Base-by-base conservation (phyloP, 768 basidiomycete species). In the Leccinum uliginosum region DNA sequence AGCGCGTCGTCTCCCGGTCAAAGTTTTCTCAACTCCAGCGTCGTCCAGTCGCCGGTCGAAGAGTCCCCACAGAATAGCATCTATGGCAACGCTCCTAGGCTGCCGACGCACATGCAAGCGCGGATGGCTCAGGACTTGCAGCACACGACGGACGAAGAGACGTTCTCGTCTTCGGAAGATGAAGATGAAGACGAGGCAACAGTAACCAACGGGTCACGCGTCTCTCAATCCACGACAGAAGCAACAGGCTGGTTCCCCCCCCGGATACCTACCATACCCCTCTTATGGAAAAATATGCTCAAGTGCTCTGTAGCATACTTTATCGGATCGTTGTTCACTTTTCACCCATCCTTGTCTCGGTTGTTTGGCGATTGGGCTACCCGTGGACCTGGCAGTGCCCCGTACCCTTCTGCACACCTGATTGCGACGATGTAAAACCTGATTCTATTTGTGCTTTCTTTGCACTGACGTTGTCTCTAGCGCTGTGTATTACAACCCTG, bases 241-340 rank as follows among this genome's bases (percentile, higher is more conserved):
- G 15, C 38, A n/a, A 40, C 43, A 6, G 51, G 59, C n/a, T 56
- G 63, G 57, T 44, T 55, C 15, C 59, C 59, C 10, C 23, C 52
- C 6, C 63, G 59, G 19, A 46, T 74, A 38, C 78, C 80, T 5
- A 59, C 71, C 12, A 60, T 87, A 34, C 73, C 85, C 3, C 60
- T 80, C 17, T 58, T 86, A 27, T 78, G 84, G 55, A 80, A 82
- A 40, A 92, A 91, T 65, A 82, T 97, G 45, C 73, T 96, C 61
- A 98, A 98, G 74, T 99, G 97, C 74, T 81, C 86, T 2, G 76
- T 98, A 17, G 90, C 95, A 0, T 99, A 99, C 72, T 84, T 92
- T 62, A 73, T 98, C 53, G 94, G 81, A 5, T 93, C 91, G 0
- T 77, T 98, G 11, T 99, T 98, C 79, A 99, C 97, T 1, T 98